Evolutionary conservation across 306 rosid genomes (phyloP), one percentile per base, ranked within the genome.

Genomic region (Ormosia semicastrata): DNA sequence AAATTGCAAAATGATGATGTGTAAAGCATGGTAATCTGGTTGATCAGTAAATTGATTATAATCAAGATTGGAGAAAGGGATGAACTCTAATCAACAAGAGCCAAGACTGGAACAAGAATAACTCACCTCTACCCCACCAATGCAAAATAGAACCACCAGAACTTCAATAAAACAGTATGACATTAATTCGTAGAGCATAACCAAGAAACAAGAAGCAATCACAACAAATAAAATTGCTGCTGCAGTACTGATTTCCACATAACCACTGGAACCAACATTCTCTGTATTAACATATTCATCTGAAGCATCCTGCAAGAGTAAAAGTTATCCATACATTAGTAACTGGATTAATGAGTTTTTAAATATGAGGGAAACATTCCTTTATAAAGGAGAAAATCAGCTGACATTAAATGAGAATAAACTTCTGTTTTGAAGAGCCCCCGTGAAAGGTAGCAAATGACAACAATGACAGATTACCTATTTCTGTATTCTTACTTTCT

Each of bases 161-260:
- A 95, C 83, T 89, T 95, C 98, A 58, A 95, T 80, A 80, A 95
- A 95, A 97, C 93, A 88, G 77, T 68, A 81, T 36, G 99, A 92
- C 99, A 95, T 95, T 39, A 95, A 94, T 77, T 92, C 90, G 89
- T 95, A 95, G 49, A 95, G 89, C 97, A 95, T 92, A 76, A 93
- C 83, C 91, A 95, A 82, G 90, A 95, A 95, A 85, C 99, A 89
- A 18, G 99, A 95, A 77, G 99, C 98, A 77, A 95, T 72, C 85
- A 93, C 92, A 17, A 95, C 98, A 63, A 95, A 93, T 68, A 93
- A 92, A 77, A 95, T 17, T 76, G 98, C 98, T 41, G 97, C 93
- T 24, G 85, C 75, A 71, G 97, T 89, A 88, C 83, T 95, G 84
- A 95, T 92, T 76, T 95, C 97, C 73, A 95, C 88, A 77, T 81